Base-by-base conservation (phyloP, 176 grass and related monocot species). In the Hordeum marinum region DNA sequence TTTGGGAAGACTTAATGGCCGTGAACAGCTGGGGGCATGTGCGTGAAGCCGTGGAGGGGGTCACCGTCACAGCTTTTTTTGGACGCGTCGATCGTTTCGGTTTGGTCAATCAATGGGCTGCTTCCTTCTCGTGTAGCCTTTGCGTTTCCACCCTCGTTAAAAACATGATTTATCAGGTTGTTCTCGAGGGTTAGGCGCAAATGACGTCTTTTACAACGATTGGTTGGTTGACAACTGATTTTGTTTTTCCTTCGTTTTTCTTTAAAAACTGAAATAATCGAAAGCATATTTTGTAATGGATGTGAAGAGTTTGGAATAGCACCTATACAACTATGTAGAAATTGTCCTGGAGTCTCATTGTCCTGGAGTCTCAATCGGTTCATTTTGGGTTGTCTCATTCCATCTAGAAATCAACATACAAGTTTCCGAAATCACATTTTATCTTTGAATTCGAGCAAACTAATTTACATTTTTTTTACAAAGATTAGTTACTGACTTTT, bases 11-110 rank as follows among this genome's bases (percentile, higher is more conserved):
- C 32, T 76, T 68, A 13, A 32, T 71, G 83, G 18, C 8, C 78
- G 36, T 34, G 63, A 43, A 68, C 86, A 59, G 87, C 82, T 31
- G 50, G 36, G 50, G 36, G 13, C 80, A 0, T 23, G 21, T n/a
- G 82, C 58, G 15, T 23, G 45, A 43, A 14, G 25, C 23, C 35
- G 35, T 76, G 5, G 17, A 50, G 46, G 14, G 14, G 46, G 46
- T 50, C 82, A 67, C 82, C 76, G 76, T 75, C 87, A 15, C 12
- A 11, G 45, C 45, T 21, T 25, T 34, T 46, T 63, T 10, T 2
- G 68, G 67, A 46, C 36, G 61, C 36, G 35, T 76, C 36, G 7
- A 11, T 35, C 54, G 52, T 20, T 21, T 55, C 18, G 2, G 7
- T 0, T 18, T 10, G 39, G 82, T 74, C 27, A 73, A 63, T 60